A percentile compares a stretch with the other conserved stretches of the same genome.
Evolutionary conservation across 163 green algal genomes (phyloP).

Genomic region (Chlamydomonas reinhardtii): DNA sequence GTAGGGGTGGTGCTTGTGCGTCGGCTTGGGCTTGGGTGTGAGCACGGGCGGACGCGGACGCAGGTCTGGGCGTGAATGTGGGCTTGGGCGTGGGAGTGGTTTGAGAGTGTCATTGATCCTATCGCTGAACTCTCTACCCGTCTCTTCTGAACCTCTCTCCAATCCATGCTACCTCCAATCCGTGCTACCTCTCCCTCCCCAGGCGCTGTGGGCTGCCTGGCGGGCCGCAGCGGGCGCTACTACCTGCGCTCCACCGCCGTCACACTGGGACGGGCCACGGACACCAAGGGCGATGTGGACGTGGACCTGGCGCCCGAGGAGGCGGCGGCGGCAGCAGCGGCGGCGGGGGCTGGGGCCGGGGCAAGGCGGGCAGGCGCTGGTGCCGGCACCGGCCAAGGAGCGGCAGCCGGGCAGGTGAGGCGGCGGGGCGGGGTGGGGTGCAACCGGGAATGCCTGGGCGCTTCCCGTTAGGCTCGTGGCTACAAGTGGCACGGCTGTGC

Average conservation of each 20-base stretch:
- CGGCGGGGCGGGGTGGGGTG: no score
- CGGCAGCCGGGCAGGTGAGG: background rate
- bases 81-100: no score
- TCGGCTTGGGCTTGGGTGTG: background rate
- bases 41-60: no score
- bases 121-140: no score
- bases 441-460: no score
- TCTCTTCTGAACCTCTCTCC: no score
- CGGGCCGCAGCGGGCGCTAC: slow-evolving; percentile 49
- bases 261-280: slow-evolving; percentile 58
- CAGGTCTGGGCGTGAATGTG: no score
- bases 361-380: background rate
- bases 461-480: no score
- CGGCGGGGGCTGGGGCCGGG: background rate
- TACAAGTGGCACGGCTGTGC: no score
- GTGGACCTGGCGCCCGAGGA: slow-evolving; percentile 61
- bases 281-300: slow-evolving; percentile 63
- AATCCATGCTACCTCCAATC: no score
- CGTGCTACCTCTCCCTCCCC: background rate
- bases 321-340: background rate
- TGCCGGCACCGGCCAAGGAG: background rate
- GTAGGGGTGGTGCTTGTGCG: background rate
- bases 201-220: slow-evolving; percentile 66
- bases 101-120: no score
- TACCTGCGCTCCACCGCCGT: slow-evolving; percentile 59